Percentiles rank a stretch among this genome's conserved stretches.
Conservation (phyloP, 257 asterid genomes). For the Ilex asprella region DNA sequence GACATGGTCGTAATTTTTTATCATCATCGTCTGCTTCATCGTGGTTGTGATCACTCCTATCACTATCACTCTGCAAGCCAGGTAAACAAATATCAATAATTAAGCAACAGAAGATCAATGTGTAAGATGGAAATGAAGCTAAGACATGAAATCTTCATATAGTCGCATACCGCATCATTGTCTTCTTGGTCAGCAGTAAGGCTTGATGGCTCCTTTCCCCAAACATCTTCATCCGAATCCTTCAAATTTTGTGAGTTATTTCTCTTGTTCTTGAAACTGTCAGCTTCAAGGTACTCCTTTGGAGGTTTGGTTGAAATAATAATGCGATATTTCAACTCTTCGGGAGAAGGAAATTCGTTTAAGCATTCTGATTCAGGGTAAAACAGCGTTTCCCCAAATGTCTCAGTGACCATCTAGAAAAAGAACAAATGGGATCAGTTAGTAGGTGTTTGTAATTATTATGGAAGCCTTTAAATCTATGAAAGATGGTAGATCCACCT, state of each 20-base stretch:
- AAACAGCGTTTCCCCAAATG: conserved; percentile 68
- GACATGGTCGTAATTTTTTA: neutral
- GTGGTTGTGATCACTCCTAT: neutral
- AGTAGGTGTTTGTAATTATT: neutral
- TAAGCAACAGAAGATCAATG: neutral
- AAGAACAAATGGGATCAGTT: neutral
- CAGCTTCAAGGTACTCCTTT: conserved; percentile 76
- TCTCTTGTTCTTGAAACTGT: conserved; percentile 27
- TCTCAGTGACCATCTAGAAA: conserved; percentile 51
- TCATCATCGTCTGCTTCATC: conserved; percentile 8
- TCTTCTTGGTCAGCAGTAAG: conserved; percentile 33
- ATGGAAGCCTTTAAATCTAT: neutral
- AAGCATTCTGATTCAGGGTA: conserved; percentile 54
- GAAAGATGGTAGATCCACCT: neutral
- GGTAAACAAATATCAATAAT: neutral
- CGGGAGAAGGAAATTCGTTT: conserved; percentile 73
- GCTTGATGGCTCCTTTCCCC: conserved; percentile 79
- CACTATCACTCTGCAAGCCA: neutral
- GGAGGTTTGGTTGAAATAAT: conserved; percentile 93
- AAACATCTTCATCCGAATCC: conserved; percentile 64
- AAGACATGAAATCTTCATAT: conserved; percentile 3
- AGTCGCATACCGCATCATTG: conserved; percentile 34
- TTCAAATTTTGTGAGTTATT: conserved; percentile 28
- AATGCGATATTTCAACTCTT: conserved; percentile 56
- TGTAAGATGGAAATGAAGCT: neutral